Evolutionary conservation across 371 early-diverging fungal species (phyloP).

Genomic region (Mucor plumbeus): DNA sequence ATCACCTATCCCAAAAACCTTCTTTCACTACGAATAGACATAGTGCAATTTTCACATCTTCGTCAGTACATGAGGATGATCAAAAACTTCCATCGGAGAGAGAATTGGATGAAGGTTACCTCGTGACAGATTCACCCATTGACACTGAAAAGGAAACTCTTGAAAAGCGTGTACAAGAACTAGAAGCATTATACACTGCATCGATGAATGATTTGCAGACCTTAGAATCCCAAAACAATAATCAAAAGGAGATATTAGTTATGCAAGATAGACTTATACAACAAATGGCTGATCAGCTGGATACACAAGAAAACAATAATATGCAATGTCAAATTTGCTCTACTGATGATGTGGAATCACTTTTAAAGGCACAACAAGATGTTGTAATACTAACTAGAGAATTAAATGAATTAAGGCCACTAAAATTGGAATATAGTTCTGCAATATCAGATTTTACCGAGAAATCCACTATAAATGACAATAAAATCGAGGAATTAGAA

Average conservation of each 20-base stretch:
- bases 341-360: background rate
- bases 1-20: background rate
- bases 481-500: slow-evolving; percentile 13
- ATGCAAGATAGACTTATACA: slow-evolving; percentile 43
- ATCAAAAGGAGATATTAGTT: slow-evolving; percentile 30
- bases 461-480: slow-evolving; percentile 1
- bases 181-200: slow-evolving; percentile 18
- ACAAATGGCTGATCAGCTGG: slow-evolving; percentile 25
- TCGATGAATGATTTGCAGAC: slow-evolving; percentile 25
- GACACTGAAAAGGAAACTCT: slow-evolving; percentile 25
- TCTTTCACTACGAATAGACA: background rate
- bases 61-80: background rate
- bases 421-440: slow-evolving; percentile 9
- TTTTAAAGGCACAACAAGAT: slow-evolving; percentile 7
- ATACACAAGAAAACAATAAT: background rate
- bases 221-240: slow-evolving; percentile 19
- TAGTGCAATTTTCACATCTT: background rate
- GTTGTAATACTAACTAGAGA: slow-evolving; percentile 1
- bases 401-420: background rate
- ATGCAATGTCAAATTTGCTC: background rate
- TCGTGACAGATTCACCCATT: slow-evolving; percentile 21
- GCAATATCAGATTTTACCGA: background rate
- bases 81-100: slow-evolving; percentile 10
- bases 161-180: slow-evolving; percentile 16
- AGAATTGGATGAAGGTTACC: slow-evolving; percentile 9